Conservation (phyloP, 108 stramenopile species). For the Schizochytrium sp. region DNA sequence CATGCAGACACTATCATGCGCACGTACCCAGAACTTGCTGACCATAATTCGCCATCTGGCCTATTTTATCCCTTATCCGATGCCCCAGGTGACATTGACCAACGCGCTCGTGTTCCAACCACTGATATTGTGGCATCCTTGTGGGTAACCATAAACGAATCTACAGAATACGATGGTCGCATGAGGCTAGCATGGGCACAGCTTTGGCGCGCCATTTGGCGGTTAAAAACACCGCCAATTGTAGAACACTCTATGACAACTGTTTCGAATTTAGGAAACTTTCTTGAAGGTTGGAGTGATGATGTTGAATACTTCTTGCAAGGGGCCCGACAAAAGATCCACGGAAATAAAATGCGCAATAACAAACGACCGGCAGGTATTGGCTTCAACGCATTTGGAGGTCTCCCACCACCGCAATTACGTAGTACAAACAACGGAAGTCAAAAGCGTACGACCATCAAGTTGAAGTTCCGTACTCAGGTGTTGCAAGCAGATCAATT, state of each 20-base stretch:
- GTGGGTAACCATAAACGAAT: conserved; percentile 55
- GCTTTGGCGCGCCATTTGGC: conserved; percentile 32
- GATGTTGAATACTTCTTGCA: not conserved
- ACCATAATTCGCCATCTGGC: conserved; percentile 52
- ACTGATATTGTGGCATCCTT: conserved; percentile 14
- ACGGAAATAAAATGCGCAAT: not conserved
- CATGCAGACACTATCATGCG: conserved; percentile 13
- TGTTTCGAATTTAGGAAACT: not conserved
- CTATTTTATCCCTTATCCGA: conserved; percentile 33
- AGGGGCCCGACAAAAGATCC: not conserved
- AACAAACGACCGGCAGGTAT: conserved; percentile 31
- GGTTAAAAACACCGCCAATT: conserved; percentile 47
- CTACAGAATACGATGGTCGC: conserved; percentile 39
- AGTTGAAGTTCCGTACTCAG: not conserved
- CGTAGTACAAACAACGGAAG: not conserved
- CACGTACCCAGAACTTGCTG: conserved; percentile 29
- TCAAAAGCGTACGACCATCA: not conserved
- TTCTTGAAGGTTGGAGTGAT: conserved; percentile 35
- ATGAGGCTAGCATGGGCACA: conserved; percentile 36
- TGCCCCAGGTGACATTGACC: conserved; percentile 35
- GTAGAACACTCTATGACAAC: conserved; percentile 16
- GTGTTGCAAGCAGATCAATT: not conserved
- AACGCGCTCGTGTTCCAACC: conserved; percentile 37
- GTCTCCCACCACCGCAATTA: not conserved
- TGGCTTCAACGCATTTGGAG: conserved; percentile 18